Conservation (phyloP, 371 early-diverging fungal genomes). For the Mortierella sp. region DNA sequence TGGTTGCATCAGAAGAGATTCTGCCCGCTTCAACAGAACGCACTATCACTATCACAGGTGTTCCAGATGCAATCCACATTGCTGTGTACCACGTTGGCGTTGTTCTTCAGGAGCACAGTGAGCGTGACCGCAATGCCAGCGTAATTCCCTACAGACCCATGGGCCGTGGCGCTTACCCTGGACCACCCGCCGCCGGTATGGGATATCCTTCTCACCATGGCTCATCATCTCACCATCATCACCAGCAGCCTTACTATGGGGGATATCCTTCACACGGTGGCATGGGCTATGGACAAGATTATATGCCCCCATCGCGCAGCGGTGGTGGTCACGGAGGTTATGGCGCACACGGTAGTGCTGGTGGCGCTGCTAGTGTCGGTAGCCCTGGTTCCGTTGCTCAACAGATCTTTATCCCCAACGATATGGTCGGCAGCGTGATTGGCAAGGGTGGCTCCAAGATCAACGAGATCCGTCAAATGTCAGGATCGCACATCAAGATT, state of each 20-base stretch:
- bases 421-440: slow-evolving; percentile 90
- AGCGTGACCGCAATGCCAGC: slow-evolving; percentile 60
- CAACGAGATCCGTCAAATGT: slow-evolving; percentile 83
- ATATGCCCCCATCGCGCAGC: slow-evolving; percentile 48
- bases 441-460: slow-evolving; percentile 91
- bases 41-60: slow-evolving; percentile 87
- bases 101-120: slow-evolving; percentile 71
- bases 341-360: slow-evolving; percentile 30
- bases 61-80: slow-evolving; percentile 81
- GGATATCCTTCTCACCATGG: slow-evolving; percentile 46
- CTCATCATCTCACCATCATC: slow-evolving; percentile 34
- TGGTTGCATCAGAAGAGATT: slow-evolving; percentile 84
- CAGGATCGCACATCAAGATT: slow-evolving; percentile 85
- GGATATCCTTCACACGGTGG: slow-evolving; percentile 50
- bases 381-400: slow-evolving; percentile 70
- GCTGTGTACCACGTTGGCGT: slow-evolving; percentile 83
- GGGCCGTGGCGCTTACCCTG: slow-evolving; percentile 56
- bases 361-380: slow-evolving; percentile 35
- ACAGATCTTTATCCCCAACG: slow-evolving; percentile 87
- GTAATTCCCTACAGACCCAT: slow-evolving; percentile 74
- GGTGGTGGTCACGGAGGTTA: slow-evolving; percentile 23
- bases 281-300: slow-evolving; percentile 54
- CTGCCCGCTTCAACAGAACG: slow-evolving; percentile 84
- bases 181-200: slow-evolving; percentile 42
- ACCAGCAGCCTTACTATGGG: slow-evolving; percentile 48